These are phyloP conservation scores for Scytalidium lignicola DNA, from an alignment of 2,329 filamentous ascomycete genomes.

Conservation along the genomic window DNA sequence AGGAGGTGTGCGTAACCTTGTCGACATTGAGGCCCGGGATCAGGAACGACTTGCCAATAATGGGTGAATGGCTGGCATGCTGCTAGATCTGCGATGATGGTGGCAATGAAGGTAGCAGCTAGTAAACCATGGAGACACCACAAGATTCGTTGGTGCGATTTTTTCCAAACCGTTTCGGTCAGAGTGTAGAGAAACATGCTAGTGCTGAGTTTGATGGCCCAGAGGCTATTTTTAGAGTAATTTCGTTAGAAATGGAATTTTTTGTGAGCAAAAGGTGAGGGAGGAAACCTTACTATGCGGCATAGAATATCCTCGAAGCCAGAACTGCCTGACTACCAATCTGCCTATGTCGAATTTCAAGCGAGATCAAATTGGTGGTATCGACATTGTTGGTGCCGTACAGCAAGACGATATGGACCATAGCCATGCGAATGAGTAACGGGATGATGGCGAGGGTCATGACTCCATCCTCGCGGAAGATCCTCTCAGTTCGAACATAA, in stretches of 20 bases:
- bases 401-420: slow-evolving; percentile 78
- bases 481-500: slow-evolving; percentile 76
- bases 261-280: slow-evolving; percentile 1
- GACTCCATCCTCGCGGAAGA: slow-evolving; percentile 84
- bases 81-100: slow-evolving; percentile 71
- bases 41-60: slow-evolving; percentile 76
- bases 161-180: slow-evolving; percentile 74
- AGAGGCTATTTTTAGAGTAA: slow-evolving; percentile 72
- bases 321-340: slow-evolving; percentile 80
- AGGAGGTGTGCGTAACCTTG: slow-evolving; percentile 80
- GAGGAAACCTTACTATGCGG: slow-evolving; percentile 65
- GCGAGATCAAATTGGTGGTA: slow-evolving; percentile 44
- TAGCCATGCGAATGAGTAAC: slow-evolving; percentile 74
- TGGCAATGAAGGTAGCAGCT: slow-evolving; percentile 67
- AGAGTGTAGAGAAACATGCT: slow-evolving; percentile 85
- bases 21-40: slow-evolving; percentile 79
- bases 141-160: slow-evolving; percentile 65
- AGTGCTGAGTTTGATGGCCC: slow-evolving; percentile 84
- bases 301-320: slow-evolving; percentile 76
- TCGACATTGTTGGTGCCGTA: slow-evolving; percentile 87
- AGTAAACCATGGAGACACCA: slow-evolving; percentile 70
- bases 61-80: slow-evolving; percentile 74
- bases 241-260: slow-evolving; percentile 4
- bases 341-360: slow-evolving; percentile 56
- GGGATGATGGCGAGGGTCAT: slow-evolving; percentile 78